Evolutionary conservation across 2,329 filamentous ascomycete genomes (phyloP).

Genomic region (Simplicillium sp.): DNA sequence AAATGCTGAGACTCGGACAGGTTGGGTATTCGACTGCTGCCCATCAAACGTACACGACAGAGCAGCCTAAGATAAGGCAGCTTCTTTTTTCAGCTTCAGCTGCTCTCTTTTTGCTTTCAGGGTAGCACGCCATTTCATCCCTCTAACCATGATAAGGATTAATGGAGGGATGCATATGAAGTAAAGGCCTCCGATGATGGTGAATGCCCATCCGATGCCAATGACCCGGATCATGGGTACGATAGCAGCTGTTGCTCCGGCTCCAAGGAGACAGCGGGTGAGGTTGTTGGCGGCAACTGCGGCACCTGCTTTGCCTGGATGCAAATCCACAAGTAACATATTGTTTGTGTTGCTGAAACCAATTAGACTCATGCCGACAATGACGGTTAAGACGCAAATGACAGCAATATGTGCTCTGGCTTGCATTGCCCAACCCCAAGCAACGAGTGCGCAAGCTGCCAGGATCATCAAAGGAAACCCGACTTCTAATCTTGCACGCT

Average conservation of each 20-base stretch:
- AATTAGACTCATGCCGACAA: slow-evolving; percentile 38
- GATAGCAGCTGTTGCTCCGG: slow-evolving; percentile 40
- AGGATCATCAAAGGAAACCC: slow-evolving; percentile 41
- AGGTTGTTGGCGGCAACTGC: slow-evolving; percentile 49
- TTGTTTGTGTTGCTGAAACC: slow-evolving; percentile 44
- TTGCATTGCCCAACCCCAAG: slow-evolving; percentile 45
- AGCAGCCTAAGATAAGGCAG: background rate
- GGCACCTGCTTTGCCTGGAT: slow-evolving; percentile 39
- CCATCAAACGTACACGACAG: no score
- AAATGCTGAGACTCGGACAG: no score
- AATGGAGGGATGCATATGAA: slow-evolving; percentile 28
- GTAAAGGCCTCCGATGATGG: slow-evolving; percentile 33
- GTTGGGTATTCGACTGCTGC: no score
- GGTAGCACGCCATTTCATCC: slow-evolving; percentile 29
- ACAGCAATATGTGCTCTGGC: slow-evolving; percentile 31
- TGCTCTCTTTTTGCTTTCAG: slow-evolving; percentile 11
- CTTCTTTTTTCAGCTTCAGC: slow-evolving; percentile 13
- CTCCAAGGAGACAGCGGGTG: slow-evolving; percentile 44
- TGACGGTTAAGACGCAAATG: slow-evolving; percentile 33
- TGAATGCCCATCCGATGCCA: slow-evolving; percentile 42
- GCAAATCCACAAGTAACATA: slow-evolving; percentile 45
- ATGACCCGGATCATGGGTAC: slow-evolving; percentile 40
- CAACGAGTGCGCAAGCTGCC: slow-evolving; percentile 32
- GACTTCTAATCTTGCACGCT: slow-evolving; percentile 38
- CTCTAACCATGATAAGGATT: slow-evolving; percentile 28